A percentile compares a stretch with the other conserved stretches of the same genome.
phyloP scores from a whole-genome alignment of 148 eudicot species.

The Rhododendron kiyosumense region DNA sequence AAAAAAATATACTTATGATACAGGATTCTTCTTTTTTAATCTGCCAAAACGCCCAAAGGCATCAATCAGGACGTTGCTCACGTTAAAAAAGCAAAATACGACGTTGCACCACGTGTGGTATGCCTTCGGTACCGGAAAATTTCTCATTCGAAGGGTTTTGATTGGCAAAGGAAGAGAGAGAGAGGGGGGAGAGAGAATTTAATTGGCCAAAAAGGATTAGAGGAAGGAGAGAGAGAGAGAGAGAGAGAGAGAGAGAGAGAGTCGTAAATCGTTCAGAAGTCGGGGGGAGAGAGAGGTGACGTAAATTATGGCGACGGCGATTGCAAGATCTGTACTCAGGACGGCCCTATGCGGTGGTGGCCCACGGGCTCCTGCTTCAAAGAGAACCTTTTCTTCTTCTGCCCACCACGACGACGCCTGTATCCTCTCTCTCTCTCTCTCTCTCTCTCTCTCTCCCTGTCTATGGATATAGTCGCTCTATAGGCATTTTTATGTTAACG shows the following conservation, averaged over 20 bases:
- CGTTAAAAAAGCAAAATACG: too few species aligned
- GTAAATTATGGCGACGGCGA: conserved; percentile 50
- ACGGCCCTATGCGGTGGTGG: conserved; percentile 37
- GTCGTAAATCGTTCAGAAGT: neutral
- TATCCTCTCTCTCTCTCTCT: neutral
- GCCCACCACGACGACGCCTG: conserved; percentile 16
- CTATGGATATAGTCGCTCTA: neutral
- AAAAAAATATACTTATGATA: too few species aligned
- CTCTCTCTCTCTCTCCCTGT: neutral
- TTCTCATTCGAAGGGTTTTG: neutral
- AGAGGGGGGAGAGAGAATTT: neutral
- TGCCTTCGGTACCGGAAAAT: too few species aligned
- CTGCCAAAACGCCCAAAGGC: too few species aligned
- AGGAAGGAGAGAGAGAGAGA: neutral
- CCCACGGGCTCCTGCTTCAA: conserved; percentile 17
- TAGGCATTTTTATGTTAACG: neutral
- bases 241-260: neutral
- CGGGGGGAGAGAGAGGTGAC: conserved; percentile 4
- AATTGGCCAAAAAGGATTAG: too few species aligned
- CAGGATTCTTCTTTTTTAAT: too few species aligned
- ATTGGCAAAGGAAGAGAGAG: neutral
- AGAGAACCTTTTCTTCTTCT: conserved; percentile 12
- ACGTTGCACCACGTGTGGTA: too few species aligned
- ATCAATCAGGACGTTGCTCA: too few species aligned
- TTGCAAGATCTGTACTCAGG: conserved; percentile 49